Percentiles rank a stretch among this genome's conserved stretches.
Conservation (phyloP, 441 rosid species). For the Euphorbia corollata region DNA sequence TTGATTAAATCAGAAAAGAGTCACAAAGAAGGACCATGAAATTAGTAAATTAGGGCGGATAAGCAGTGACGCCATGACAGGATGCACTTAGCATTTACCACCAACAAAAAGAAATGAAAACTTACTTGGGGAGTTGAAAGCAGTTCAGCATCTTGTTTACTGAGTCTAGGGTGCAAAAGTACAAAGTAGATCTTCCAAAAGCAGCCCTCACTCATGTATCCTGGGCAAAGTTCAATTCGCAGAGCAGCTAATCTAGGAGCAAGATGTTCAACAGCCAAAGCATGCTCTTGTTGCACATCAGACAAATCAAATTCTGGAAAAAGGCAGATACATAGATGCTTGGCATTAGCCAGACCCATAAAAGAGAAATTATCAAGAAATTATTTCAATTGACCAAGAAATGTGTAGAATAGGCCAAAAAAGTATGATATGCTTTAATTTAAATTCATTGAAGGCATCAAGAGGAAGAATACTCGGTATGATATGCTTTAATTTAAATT, state of each 20-base stretch:
- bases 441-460: background rate
- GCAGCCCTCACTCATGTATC: conserved; percentile 74
- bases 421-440: background rate
- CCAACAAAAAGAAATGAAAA: background rate
- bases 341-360: background rate
- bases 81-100: conserved; percentile 5
- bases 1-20: conserved; percentile 1
- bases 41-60: background rate
- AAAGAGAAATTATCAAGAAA: background rate
- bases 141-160: conserved; percentile 58
- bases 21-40: background rate
- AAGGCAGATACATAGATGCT: background rate
- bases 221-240: conserved; percentile 75
- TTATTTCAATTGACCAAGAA: background rate
- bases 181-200: conserved; percentile 95
- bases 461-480: background rate
- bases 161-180: conserved; percentile 73
- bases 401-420: background rate
- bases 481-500: background rate
- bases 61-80: too few relatives aligned
- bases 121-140: conserved; percentile 75
- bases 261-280: conserved; percentile 67
- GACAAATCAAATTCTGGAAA: conserved; percentile 74
- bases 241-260: conserved; percentile 65
- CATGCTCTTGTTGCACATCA: conserved; percentile 86